Base-by-base conservation (phyloP, 768 basidiomycete species). In the Tylopilus rubrobrunneus region DNA sequence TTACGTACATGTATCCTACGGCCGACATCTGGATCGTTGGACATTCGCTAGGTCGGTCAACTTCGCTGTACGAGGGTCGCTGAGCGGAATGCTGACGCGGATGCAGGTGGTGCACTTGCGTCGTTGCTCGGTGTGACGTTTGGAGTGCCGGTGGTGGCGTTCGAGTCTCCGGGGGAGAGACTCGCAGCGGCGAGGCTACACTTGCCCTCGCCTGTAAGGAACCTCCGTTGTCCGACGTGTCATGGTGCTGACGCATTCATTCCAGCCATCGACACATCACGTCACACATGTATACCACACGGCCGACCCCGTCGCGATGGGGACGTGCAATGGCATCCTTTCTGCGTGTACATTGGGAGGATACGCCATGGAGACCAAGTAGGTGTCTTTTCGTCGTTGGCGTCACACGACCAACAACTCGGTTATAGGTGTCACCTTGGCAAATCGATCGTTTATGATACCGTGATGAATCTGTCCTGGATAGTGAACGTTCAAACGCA, bases 231-330 rank as follows among this genome's bases (percentile, higher is more conserved):
- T 14, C 62, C 19, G 42, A 34, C n/a, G 28, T 31, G 41, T 19
- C 6, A 34, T 19, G 36, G 17, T 45, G 21, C 31, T 56, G 1
- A 50, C 23, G 8, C n/a, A 9, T 14, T 29, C 15, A 12, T 41
- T 15, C 7, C 58, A 88, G 85, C 88, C 87, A 33, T 86, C 84
- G 7, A 79, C 79, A 10, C 83, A 86, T 15, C 89, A 89, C 60
- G 78, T 97, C 56, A 94, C 89, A 0, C 95, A 98, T 68, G 76
- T 98, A 28, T 97, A 89, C 70, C 91, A 97, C 65, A 96, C 87
- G 21, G 95, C 94, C 27, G 95, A 98, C 71, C 95, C 95, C 6
- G 89, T 98, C 48, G 83, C 95, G 19, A 92, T 92, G 85, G 89
- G 89, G 34, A 86, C 84, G 8, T 93, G 92, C 71, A 93, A 82